A percentile compares a stretch with the other conserved stretches of the same genome.
phyloP scores from a whole-genome alignment of 2,329 filamentous ascomycete species.

The Macrophomina phaseolina region DNA sequence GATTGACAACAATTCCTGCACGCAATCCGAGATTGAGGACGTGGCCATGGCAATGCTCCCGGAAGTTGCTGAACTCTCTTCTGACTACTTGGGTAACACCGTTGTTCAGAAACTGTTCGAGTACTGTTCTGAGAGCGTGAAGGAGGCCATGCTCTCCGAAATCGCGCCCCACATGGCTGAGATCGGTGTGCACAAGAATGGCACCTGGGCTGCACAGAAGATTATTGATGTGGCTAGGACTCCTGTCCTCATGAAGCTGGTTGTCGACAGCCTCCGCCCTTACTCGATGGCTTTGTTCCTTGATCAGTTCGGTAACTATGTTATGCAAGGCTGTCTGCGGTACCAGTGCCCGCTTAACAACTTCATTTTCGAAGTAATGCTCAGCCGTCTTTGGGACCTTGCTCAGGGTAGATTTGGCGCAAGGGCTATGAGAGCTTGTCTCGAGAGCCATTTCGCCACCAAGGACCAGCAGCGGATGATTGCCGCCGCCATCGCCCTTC shows the following conservation, averaged over 20 bases:
- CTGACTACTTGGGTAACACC: conserved; percentile 96
- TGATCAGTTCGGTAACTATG: conserved; percentile 98
- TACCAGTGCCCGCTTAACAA: conserved; percentile 89
- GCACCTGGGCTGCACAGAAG: conserved; percentile 98
- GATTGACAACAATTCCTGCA: conserved; percentile 92
- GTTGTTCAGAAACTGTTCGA: conserved; percentile 99
- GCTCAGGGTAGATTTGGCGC: conserved; percentile 93
- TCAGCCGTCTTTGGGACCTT: conserved; percentile 91
- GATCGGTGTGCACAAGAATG: conserved; percentile 98
- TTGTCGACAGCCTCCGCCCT: conserved; percentile 81
- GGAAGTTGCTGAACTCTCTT: conserved; percentile 92
- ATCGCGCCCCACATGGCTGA: conserved; percentile 93
- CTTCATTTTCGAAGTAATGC: conserved; percentile 98
- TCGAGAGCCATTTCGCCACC: conserved; percentile 93
- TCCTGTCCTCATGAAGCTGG: conserved; percentile 78
- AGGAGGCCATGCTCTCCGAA: conserved; percentile 87
- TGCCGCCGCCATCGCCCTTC: conserved; percentile 91
- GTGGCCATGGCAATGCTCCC: conserved; percentile 94
- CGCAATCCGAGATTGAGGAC: conserved; percentile 85
- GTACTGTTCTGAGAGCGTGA: conserved; percentile 86
- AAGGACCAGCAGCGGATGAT: conserved; percentile 96
- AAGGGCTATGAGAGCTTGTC: conserved; percentile 92
- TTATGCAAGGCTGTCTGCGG: conserved; percentile 93
- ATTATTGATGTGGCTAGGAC: conserved; percentile 97
- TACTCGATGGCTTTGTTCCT: conserved; percentile 92